These are phyloP conservation scores for Apophysomyces variabilis DNA, from an alignment of 371 early-diverging fungal species.

Conservation along the genomic window DNA sequence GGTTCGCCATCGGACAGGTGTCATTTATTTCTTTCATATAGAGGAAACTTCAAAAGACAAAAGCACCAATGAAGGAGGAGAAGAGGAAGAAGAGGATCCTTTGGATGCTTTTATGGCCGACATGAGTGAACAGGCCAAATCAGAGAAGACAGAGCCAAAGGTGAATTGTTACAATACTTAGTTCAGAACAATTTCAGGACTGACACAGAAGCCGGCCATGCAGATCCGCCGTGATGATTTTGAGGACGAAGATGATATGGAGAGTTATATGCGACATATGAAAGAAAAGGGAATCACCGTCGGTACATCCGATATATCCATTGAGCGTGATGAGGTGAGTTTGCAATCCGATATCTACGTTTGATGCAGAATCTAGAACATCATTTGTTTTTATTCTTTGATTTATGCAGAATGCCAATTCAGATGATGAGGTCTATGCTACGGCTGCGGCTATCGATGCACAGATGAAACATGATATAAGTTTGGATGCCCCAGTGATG, in stretches of 20 bases:
- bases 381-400: not conserved
- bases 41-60: slow-evolving; percentile 15
- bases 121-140: slow-evolving; percentile 66
- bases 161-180: slow-evolving; percentile 30
- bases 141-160: slow-evolving; percentile 52
- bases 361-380: not conserved
- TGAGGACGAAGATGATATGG: slow-evolving; percentile 83
- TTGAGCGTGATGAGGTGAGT: slow-evolving; percentile 56
- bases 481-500: slow-evolving; percentile 11
- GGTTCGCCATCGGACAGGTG: slow-evolving; percentile 7
- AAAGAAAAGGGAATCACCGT: slow-evolving; percentile 74
- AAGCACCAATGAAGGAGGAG: slow-evolving; percentile 16
- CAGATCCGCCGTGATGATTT: slow-evolving; percentile 63
- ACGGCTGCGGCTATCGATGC: slow-evolving; percentile 80
- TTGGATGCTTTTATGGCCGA: slow-evolving; percentile 91
- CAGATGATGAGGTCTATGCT: slow-evolving; percentile 89
- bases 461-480: slow-evolving; percentile 30
- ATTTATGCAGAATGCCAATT: slow-evolving; percentile 62
- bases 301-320: slow-evolving; percentile 52
- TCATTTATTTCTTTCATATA: slow-evolving; percentile 8
- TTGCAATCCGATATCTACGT: no score
- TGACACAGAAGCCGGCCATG: not conserved
- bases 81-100: slow-evolving; percentile 77
- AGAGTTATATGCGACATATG: slow-evolving; percentile 80
- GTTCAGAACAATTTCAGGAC: not conserved